These are phyloP conservation scores for Polygonum aviculare DNA, from an alignment of 148 eudicot species.

Conservation along the genomic window DNA sequence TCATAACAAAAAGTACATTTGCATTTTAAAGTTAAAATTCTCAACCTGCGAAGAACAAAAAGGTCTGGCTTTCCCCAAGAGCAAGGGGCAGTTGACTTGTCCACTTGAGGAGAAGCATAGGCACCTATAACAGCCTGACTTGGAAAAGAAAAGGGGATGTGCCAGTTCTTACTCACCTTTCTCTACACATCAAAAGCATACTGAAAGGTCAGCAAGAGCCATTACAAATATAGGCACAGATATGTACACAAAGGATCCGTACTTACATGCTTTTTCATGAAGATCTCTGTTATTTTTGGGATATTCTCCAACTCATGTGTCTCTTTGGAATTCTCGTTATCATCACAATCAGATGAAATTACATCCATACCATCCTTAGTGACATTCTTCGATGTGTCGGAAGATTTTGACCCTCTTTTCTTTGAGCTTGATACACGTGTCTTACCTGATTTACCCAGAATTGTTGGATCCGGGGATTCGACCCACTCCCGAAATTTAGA, in stretches of 20 bases:
- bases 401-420: conserved; percentile 36
- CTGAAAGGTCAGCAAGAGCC: conserved; percentile 4
- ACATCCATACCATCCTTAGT: conserved; percentile 27
- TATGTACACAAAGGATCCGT: conserved; percentile 3
- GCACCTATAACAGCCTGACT: conserved; percentile 77
- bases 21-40: conserved; percentile 1
- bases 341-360: conserved; percentile 21
- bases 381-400: conserved; percentile 14
- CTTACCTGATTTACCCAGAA: conserved; percentile 55
- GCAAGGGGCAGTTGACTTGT: conserved; percentile 86
- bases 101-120: conserved; percentile 83
- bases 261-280: conserved; percentile 91
- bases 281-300: conserved; percentile 35
- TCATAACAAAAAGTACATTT: background rate
- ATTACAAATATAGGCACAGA: conserved; percentile 7
- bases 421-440: conserved; percentile 31
- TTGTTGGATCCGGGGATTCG: conserved; percentile 94
- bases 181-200: conserved; percentile 46
- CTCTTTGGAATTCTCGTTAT: conserved; percentile 18
- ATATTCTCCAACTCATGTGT: conserved; percentile 19
- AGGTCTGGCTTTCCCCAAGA: conserved; percentile 97
- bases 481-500: conserved; percentile 83
- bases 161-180: conserved; percentile 99
- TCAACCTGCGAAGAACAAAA: conserved; percentile 81
- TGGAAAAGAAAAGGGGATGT: conserved; percentile 76